Base-by-base conservation (phyloP, 129 eudicot genomes). In the Calendula officinalis region DNA sequence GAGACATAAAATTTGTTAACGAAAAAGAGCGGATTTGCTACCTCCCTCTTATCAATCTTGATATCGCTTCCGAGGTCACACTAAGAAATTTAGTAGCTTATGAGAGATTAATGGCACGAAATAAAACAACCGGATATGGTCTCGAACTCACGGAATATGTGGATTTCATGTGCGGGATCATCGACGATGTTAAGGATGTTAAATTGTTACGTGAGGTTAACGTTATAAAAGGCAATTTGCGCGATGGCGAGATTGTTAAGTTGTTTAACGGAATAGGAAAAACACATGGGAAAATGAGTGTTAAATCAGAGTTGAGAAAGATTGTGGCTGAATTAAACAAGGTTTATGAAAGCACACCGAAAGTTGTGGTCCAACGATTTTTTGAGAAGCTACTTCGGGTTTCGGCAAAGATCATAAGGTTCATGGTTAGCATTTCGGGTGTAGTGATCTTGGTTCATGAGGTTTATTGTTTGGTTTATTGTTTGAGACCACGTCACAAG, bases 61-160 rank as follows among this genome's bases (percentile, higher is more conserved):
- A 79, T 14, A 27, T 16, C 0, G 35, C 70, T 52, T 73, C 83
- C 3, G 94, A 86, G 55, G 81, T 77, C 3, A 17, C 79, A 3
- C 3, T 86, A 15, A 75, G 94, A 70, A 86, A 82, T 74, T 68
- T 82, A 74, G 82, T 82, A 37, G 86, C 81, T 32, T 86, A 75
- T 49, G 80, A 66, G 71, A 44, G 54, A 5, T 50, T 65, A 14
- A 73, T 53, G 35, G 72, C 80, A 11, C 52, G 51, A 8, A 65
- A 67, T 8, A 74, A 70, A 34, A 11, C 8, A 22, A 1, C 32
- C 8, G 62, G 12, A 6, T 62, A 63, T 13, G 60, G 52, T 39
- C 75, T 71, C 40, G 84, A 62, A 7, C 70, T 84, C 14, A 70
- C 70, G 1, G 70, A 75, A 13, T 82, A 82, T 37, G 76, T 80